Base-by-base conservation (phyloP, 1,139 yeast genomes). In the Arxiozyma bovina region DNA sequence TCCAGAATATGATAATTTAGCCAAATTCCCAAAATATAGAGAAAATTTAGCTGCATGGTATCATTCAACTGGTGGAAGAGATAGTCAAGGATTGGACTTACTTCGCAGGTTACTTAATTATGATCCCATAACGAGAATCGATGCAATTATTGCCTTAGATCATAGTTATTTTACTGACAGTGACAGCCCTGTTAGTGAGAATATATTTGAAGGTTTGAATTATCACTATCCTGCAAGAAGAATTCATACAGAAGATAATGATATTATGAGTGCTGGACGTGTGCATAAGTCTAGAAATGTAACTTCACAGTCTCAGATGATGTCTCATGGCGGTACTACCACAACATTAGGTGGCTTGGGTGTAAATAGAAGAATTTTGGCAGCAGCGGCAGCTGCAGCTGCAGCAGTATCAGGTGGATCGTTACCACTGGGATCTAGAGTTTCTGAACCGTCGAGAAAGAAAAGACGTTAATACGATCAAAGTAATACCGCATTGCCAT, bases 21-120 rank as follows among this genome's bases (percentile, higher is more conserved):
- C 83, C 54, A 78, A 81, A 58, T 77, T 87, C 63, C 85, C 85
- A 44, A 72, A 74, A 45, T 86, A 81, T 63, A 84, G 87, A 9
- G 79, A 85, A 20, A 86, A 85, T 61, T 72, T 93, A 47, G 80
- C 81, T 48, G 81, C 83, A 22, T 93, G 99, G 99, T 91, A 85
- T 69, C 86, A 85, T 58, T 76, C 87, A 9, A 82, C 87, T 43
- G 94, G 94, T 17, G 89, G 88, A 0, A 74, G 80, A 17, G 87
- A 85, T 65, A 80, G 78, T 56, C 77, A 76, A 64, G 90, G 96
- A 53, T 75, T 86, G 38, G 78, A 81, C 54, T 73, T 94, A 27
- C 72, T 94, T 42, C 73, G 80, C 43, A 78, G 79, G 43, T 70
- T 94, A 48, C 70, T 94, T 46, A 85, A 79, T 55, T 91, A 90